Percentiles rank a stretch among this genome's conserved stretches.
Evolutionary conservation across 1,284 basidiomycete genomes (phyloP).

Genomic region (Microbotryomycetes sp.): DNA sequence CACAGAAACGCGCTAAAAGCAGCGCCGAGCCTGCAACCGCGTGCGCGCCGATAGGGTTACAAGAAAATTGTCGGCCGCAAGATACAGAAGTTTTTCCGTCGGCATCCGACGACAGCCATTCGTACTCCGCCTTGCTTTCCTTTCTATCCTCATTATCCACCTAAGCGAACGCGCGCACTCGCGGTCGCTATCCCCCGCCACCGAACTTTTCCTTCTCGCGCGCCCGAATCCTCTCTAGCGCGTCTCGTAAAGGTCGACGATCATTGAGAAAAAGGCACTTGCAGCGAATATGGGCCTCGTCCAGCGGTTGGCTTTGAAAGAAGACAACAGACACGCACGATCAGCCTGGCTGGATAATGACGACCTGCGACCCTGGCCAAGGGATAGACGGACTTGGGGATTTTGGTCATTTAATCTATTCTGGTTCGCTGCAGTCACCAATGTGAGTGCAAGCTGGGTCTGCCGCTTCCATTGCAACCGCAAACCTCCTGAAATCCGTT

Average conservation of each 20-base stretch:
- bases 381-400: slow-evolving; percentile 33
- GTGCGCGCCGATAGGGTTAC: background rate
- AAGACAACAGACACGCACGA: slow-evolving; percentile 27
- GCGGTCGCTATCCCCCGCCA: too few species aligned
- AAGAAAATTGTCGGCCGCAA: too few species aligned
- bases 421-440: slow-evolving; percentile 36
- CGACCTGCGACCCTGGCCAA: slow-evolving; percentile 36
- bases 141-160: background rate
- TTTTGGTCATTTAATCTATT: slow-evolving; percentile 34
- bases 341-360: slow-evolving; percentile 35
- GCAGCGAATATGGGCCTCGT: slow-evolving; percentile 9
- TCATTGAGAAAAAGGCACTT: slow-evolving; percentile 23
- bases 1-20: background rate
- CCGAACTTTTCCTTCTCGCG: too few species aligned
- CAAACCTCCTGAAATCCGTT: too few species aligned
- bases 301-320: slow-evolving; percentile 9
- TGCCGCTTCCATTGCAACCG: background rate
- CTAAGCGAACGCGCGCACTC: slow-evolving; percentile 21
- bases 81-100: background rate
- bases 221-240: too few species aligned
- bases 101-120: background rate
- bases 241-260: too few species aligned
- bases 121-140: background rate
- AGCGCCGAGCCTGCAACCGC: background rate
- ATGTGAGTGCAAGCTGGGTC: slow-evolving; percentile 7